Base-by-base conservation (phyloP, 495 filamentous ascomycete species). In the Tuber calosporum region DNA sequence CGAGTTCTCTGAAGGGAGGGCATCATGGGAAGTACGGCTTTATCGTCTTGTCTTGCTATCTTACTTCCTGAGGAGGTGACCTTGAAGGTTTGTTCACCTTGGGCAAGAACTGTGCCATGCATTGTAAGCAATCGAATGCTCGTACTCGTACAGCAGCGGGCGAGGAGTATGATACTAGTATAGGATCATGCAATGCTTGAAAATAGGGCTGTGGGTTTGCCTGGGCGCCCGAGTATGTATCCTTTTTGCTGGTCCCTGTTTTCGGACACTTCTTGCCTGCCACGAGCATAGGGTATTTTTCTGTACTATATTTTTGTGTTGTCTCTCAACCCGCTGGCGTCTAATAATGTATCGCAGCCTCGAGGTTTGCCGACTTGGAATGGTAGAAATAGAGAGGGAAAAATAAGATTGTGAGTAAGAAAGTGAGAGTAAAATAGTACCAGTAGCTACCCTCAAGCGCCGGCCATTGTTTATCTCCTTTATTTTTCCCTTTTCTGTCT, bases 401-500 rank as follows among this genome's bases (percentile, higher is more conserved):
- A 53, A n/a, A 62, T 34, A 34, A 62, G 13, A 17, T 62, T 13
- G 22, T 13, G 26, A 62, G n/a, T 30, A n/a, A 22, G 48, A 2
- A 26, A 62, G 53, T 62, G 26, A 34, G 53, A 62, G 53, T 62
- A 62, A 62, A 62, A 34, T 62, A 62, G 26, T 62, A 34, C 26
- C 26, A 62, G 26, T 62, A 34, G 53, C 26, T 62, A 17, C 53
- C 13, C 53, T 34, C 53, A 62, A 62, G 53, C 53, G 53, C 53
- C 53, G 19, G 30, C 53, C 26, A 62, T 62, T 58, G 9, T 30
- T 58, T 11, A 34, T 62, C 34, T 34, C 26, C 53, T 1, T 26
- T 26, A 53, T 53, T 53, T 53, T 62, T 62, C 53, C 53, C 53
- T 62, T 62, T 34, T 30, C 53, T 6, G 53, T 62, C 53, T 62